Evolutionary conservation across 2,329 filamentous ascomycete species (phyloP).

Genomic region (Aspergillus pseudoviridinutans): DNA sequence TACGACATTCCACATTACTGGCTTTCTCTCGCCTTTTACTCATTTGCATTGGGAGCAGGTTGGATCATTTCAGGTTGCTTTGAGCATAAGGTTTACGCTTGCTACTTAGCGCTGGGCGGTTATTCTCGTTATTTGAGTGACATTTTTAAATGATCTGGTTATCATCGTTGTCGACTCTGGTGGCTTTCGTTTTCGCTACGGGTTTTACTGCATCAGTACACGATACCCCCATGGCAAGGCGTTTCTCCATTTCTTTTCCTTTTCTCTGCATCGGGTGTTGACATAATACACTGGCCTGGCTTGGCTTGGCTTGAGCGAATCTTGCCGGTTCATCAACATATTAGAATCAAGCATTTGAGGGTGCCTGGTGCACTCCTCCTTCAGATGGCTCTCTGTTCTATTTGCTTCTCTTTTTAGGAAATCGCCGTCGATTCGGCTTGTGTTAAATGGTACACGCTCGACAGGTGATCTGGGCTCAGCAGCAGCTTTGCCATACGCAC

Average conservation of each 20-base stretch:
- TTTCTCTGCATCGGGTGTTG: neutral
- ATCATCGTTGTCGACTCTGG: neutral
- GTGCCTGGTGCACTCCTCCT: neutral
- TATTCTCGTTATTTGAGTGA: neutral
- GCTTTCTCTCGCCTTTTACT: neutral
- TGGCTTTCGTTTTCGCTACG: neutral
- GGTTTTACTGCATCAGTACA: neutral
- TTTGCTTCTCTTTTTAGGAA: neutral
- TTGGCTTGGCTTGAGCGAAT: neutral
- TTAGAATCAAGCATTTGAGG: neutral
- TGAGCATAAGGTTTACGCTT: neutral
- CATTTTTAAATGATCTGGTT: neutral
- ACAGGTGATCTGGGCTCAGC: too few relatives aligned
- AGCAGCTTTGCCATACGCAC: too few relatives aligned
- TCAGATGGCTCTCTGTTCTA: neutral
- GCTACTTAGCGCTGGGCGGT: neutral
- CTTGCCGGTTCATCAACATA: neutral
- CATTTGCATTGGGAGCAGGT: neutral
- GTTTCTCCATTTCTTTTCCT: neutral
- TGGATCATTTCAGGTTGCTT: neutral
- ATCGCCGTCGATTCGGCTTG: neutral
- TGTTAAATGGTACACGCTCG: too few relatives aligned
- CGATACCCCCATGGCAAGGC: neutral
- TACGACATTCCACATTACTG: neutral
- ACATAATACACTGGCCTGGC: neutral